Evolutionary conservation across 2,329 filamentous ascomycete genomes (phyloP).

Genomic region (Claviceps citrina): DNA sequence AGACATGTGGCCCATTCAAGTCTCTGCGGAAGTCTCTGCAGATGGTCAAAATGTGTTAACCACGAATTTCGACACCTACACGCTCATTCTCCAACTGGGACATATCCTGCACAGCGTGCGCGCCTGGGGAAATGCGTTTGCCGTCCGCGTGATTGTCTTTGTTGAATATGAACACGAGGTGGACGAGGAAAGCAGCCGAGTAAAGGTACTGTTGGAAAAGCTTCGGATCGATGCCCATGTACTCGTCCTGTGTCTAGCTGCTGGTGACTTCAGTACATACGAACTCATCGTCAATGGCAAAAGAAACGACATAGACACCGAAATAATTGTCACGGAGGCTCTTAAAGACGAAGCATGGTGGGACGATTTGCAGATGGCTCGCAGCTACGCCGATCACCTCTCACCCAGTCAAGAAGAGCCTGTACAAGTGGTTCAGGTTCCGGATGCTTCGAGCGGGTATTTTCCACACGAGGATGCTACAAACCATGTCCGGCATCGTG

Average conservation of each 20-base stretch:
- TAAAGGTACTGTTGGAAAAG: conserved; percentile 62
- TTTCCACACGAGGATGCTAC: conserved; percentile 23
- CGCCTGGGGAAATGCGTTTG: conserved; percentile 61
- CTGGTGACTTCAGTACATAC: conserved; percentile 56
- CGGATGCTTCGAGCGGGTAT: conserved; percentile 29
- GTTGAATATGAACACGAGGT: conserved; percentile 81
- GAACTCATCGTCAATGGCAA: conserved; percentile 64
- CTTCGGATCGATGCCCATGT: conserved; percentile 68
- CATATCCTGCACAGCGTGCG: conserved; percentile 72
- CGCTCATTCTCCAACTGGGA: conserved; percentile 72
- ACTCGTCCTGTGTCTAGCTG: conserved; percentile 67
- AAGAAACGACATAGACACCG: conserved; percentile 35
- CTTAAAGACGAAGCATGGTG: conserved; percentile 68
- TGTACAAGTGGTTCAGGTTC: conserved; percentile 26
- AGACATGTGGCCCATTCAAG: conserved; percentile 84
- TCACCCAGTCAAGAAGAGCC: conserved; percentile 29
- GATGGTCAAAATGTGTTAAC: conserved; percentile 56
- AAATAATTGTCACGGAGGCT: conserved; percentile 47
- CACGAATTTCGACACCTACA: conserved; percentile 81
- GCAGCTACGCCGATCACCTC: conserved; percentile 25
- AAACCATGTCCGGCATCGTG: conserved; percentile 22
- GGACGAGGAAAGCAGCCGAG: conserved; percentile 57
- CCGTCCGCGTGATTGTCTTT: conserved; percentile 66
- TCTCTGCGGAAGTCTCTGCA: conserved; percentile 67
- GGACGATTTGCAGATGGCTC: conserved; percentile 51